Base-by-base conservation (phyloP, 225 moss, liverwort and hornwort genomes). In the Pseudoscleropodium purum region DNA sequence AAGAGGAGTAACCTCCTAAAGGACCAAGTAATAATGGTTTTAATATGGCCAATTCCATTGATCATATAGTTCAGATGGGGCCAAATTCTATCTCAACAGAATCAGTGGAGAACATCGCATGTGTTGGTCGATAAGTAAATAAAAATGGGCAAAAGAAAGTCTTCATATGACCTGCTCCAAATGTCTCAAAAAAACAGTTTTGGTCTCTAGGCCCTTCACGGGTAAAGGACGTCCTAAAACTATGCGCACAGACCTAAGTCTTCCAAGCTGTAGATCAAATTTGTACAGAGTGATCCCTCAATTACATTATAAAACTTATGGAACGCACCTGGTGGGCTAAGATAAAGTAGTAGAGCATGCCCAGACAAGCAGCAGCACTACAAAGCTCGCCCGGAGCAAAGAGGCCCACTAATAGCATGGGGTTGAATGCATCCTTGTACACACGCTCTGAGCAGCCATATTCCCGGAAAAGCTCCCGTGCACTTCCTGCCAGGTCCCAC, bases 281-380 rank as follows among this genome's bases (percentile, higher is more conserved):
- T 45, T 72, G 59, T 33, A 57, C 51, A 64, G 26, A 75, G 18
- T 10, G 30, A 75, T 51, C 25, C 52, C 27, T 60, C 26, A 26
- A 52, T 52, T 30, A 45, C 41, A 84, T 79, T 25, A 88, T 33
- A 43, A 88, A 45, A n/a, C 18, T 51, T 27, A 45, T 56, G 70
- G 47, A 86, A 87, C 85, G 83, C 81, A 97, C 99, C 96, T 99
- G 99, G 93, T 99, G 99, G 49, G 99, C 99, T 89, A 99, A 93
- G 39, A 99, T 99, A 70, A 99, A 99, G 86, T 97, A 99, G 92
- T 96, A 96, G 20, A 99, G 96, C 99, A 99, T 99, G 92, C 99
- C 99, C 84, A 99, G 90, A 39, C 96, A 96, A 83, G 99, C 97
- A 52, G 99, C 95, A 61, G 97, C 99, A 83, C 99, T 99, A 82